Percentiles rank a stretch among this genome's conserved stretches.
Conservation (phyloP, 148 eudicot genomes). For the Gaultheria prostrata region DNA sequence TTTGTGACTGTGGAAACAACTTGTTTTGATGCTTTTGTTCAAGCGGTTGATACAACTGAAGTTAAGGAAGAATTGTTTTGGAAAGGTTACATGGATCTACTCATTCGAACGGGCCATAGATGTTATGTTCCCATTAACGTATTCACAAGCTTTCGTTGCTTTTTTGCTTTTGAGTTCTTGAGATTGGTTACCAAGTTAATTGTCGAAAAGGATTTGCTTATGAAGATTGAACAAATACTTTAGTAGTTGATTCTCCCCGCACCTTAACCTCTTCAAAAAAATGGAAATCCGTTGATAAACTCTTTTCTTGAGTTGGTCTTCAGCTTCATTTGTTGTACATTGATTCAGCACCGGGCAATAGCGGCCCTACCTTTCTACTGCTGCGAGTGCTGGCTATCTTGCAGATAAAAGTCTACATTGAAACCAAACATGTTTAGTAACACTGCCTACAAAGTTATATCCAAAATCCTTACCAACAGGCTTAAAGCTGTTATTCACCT, state of each 20-base stretch:
- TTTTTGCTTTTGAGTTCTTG: background rate
- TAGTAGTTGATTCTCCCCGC: background rate
- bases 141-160: conserved; percentile 17
- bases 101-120: conserved; percentile 85
- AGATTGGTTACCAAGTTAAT: background rate
- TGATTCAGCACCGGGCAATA: no score
- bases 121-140: conserved; percentile 76
- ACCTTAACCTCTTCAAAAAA: no score
- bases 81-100: conserved; percentile 73
- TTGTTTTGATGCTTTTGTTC: conserved; percentile 76
- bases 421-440: background rate
- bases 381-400: no score
- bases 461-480: no score
- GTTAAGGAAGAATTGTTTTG: conserved; percentile 57
- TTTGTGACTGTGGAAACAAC: conserved; percentile 91
- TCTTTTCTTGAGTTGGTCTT: no score
- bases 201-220: background rate
- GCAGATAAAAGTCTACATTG: background rate
- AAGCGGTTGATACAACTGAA: conserved; percentile 62
- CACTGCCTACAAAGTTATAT: no score
- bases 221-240: background rate
- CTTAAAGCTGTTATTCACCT: no score
- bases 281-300: no score
- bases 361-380: no score
- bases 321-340: no score